Base-by-base conservation (phyloP, 495 filamentous ascomycete species). In the Talaromyces thailandensis region DNA sequence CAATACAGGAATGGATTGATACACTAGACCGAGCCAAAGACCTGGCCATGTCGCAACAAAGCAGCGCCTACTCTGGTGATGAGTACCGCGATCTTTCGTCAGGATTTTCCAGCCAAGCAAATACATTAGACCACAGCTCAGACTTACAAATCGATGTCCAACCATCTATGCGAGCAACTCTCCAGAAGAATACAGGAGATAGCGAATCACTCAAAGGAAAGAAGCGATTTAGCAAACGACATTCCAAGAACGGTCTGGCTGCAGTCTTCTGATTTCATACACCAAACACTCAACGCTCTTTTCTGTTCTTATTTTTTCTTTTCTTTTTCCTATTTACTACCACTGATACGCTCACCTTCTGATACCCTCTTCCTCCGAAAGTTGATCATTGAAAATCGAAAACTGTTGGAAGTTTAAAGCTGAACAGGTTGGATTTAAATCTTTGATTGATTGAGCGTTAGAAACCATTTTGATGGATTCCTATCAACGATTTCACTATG, bases 161-260 rank as follows among this genome's bases (percentile, higher is more conserved):
- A 57, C 68, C 70, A 59, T 64, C 74, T 9, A 76, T 76, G 14
- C 76, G 81, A 50, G 74, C 77, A 48, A 78, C 77, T 14, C 67
- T 82, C 61, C 74, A 78, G 63, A 83, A 81, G 62, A 75, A 76
- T 58, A 77, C 81, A 48, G 65, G 67, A 40, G 81, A 84, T 58
- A 68, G 70, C 37, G 86, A 90, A 37, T 82, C 81, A 18, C 67
- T 81, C 16, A 86, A 82, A 67, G 82, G 83, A 66, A 82, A 85
- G 58, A 91, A 95, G 71, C 81, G 92, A 35, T 97, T 97, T 74
- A 93, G 89, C 72, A 90, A 90, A 70, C 81, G 93, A 63, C 90
- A 94, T 74, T 92, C 88, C 7, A 96, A 95, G 76, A 94, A 88
- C 69, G 92, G 92, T 21, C 80, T 96, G 26, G 90, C 91, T 12